Conservation (phyloP, 2,329 filamentous ascomycete genomes). For the Xylariaceae sp. region DNA sequence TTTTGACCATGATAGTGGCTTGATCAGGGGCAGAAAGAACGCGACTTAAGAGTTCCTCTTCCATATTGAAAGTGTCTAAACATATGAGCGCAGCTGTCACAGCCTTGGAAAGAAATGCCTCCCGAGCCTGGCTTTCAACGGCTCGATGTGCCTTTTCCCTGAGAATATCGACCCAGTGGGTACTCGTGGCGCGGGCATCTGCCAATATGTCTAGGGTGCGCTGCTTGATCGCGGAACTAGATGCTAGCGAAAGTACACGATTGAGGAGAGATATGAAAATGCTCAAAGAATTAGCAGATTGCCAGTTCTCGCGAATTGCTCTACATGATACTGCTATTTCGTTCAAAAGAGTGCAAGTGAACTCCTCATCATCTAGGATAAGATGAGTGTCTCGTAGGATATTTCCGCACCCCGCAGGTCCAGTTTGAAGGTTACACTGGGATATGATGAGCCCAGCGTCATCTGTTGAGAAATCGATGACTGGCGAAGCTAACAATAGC, state of each 20-base stretch:
- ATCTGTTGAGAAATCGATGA: conserved; percentile 56
- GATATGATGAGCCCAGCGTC: conserved; percentile 54
- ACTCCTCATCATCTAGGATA: conserved; percentile 42
- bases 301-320: conserved; percentile 57
- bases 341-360: conserved; percentile 43
- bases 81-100: conserved; percentile 16
- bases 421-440: conserved; percentile 57
- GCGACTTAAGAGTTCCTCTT: neutral
- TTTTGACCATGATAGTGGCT: neutral
- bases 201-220: conserved; percentile 42
- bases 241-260: conserved; percentile 51
- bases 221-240: conserved; percentile 25
- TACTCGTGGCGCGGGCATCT: conserved; percentile 40
- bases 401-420: conserved; percentile 37
- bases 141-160: neutral
- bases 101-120: neutral
- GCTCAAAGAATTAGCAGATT: conserved; percentile 49
- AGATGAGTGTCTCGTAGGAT: conserved; percentile 43
- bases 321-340: conserved; percentile 40
- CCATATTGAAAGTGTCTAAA: conserved; percentile 16
- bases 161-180: conserved; percentile 49
- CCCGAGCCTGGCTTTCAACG: neutral
- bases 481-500: conserved; percentile 52
- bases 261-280: conserved; percentile 48
- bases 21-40: neutral